phyloP scores from a whole-genome alignment of 768 basidiomycete genomes.

The Tricholoma flavovirens region DNA sequence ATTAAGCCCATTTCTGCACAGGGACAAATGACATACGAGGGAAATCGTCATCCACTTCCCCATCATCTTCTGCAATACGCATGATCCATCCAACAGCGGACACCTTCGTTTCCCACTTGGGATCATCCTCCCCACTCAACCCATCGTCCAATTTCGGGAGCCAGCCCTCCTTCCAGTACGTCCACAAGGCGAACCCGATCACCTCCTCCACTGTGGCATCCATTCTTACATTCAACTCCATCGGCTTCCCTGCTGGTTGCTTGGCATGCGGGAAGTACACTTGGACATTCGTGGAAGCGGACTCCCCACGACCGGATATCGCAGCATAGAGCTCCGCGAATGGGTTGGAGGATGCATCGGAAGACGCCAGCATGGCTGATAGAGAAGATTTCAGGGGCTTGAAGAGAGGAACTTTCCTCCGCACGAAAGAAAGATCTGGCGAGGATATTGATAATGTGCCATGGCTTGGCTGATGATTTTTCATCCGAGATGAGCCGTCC shows the following conservation, averaged over 20 bases:
- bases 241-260: constrained; percentile 52
- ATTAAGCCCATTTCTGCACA: background rate
- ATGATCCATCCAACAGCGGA: constrained; percentile 88
- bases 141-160: constrained; percentile 72
- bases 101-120: constrained; percentile 49
- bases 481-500: constrained; percentile 11
- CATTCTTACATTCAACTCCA: constrained; percentile 72
- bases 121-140: constrained; percentile 53
- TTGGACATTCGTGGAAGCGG: constrained; percentile 57
- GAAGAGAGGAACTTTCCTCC: constrained; percentile 40
- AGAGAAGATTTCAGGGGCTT: constrained; percentile 56
- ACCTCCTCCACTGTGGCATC: constrained; percentile 95
- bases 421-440: constrained; percentile 41
- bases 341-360: constrained; percentile 68
- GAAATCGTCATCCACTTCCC: constrained; percentile 98
- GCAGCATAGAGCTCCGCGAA: constrained; percentile 84
- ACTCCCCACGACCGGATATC: constrained; percentile 70
- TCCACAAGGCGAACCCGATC: constrained; percentile 87
- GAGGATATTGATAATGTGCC: constrained; percentile 13
- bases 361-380: constrained; percentile 67
- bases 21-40: constrained; percentile 61
- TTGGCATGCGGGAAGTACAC: constrained; percentile 83
- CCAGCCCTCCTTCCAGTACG: constrained; percentile 89
- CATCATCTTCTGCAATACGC: constrained; percentile 92
- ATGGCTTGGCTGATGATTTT: constrained; percentile 10